Conservation (phyloP, 208 protist genomes). For the Wallacemonas rigidus region DNA sequence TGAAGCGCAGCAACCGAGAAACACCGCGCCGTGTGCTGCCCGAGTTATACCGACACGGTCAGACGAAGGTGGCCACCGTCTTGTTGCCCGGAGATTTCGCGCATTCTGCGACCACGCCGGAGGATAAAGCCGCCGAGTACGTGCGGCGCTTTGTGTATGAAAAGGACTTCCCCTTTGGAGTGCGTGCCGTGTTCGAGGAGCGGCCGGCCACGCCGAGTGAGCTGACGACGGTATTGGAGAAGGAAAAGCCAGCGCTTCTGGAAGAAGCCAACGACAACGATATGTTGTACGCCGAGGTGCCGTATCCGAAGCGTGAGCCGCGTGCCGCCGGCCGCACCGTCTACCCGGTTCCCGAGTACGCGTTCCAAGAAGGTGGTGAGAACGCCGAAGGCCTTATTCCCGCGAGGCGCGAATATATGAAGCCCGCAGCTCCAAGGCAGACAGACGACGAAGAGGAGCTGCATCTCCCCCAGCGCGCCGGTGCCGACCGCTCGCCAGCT, state of each 20-base stretch:
- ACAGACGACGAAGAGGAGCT: background rate
- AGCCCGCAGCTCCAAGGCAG: background rate
- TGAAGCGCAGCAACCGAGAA: constrained; percentile 49
- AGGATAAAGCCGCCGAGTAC: constrained; percentile 62
- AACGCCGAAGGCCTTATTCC: constrained; percentile 77
- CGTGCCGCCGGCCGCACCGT: constrained; percentile 31
- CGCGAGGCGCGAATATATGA: constrained; percentile 43
- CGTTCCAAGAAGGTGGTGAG: constrained; percentile 71
- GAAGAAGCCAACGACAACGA: constrained; percentile 85
- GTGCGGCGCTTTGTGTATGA: constrained; percentile 83
- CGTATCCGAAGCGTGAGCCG: constrained; percentile 58
- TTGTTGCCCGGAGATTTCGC: constrained; percentile 79
- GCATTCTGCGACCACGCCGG: constrained; percentile 66
- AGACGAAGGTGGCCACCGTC: constrained; percentile 79
- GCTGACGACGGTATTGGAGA: constrained; percentile 34
- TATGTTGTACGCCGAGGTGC: constrained; percentile 70
- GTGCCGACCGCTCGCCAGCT: background rate
- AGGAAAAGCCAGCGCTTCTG: constrained; percentile 65
- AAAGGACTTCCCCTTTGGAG: constrained; percentile 86
- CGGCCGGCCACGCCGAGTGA: constrained; percentile 61
- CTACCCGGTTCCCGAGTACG: constrained; percentile 68
- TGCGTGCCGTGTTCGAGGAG: constrained; percentile 85
- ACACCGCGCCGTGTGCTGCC: constrained; percentile 49
- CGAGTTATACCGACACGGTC: constrained; percentile 69
- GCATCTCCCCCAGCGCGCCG: background rate